Evolutionary conservation across 345 rosid species (phyloP).

Genomic region (Diplotaxis tenuifolia): DNA sequence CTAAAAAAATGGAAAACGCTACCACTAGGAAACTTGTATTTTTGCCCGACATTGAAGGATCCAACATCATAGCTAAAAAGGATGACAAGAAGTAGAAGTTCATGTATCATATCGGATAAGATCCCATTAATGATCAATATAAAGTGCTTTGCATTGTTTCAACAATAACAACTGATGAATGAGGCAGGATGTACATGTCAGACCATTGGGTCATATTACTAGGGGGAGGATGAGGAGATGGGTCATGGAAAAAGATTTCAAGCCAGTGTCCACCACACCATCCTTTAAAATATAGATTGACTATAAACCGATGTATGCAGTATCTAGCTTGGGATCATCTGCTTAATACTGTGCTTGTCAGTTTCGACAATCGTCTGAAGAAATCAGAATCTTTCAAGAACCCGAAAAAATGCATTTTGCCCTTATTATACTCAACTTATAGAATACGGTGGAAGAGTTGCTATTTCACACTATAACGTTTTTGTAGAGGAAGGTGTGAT

Average conservation of each 20-base stretch:
- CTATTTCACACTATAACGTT: background rate
- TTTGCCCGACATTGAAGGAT: background rate
- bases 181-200: too few species aligned
- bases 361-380: background rate
- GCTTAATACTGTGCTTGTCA: background rate
- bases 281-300: background rate
- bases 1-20: background rate
- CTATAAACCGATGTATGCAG: slow-evolving; percentile 6
- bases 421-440: background rate
- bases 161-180: too few species aligned
- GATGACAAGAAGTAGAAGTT: background rate
- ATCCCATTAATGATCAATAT: background rate
- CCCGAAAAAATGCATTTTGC: background rate
- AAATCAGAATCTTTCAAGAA: background rate
- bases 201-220: too few species aligned
- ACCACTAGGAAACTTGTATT: background rate
- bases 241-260: background rate
- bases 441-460: background rate
- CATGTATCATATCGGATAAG: background rate
- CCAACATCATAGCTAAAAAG: background rate
- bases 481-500: background rate
- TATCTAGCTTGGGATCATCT: background rate
- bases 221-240: background rate
- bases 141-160: background rate
- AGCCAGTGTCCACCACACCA: background rate